Base-by-base conservation (phyloP, 2,329 filamentous ascomycete genomes). In the Clathrospora elynae region DNA sequence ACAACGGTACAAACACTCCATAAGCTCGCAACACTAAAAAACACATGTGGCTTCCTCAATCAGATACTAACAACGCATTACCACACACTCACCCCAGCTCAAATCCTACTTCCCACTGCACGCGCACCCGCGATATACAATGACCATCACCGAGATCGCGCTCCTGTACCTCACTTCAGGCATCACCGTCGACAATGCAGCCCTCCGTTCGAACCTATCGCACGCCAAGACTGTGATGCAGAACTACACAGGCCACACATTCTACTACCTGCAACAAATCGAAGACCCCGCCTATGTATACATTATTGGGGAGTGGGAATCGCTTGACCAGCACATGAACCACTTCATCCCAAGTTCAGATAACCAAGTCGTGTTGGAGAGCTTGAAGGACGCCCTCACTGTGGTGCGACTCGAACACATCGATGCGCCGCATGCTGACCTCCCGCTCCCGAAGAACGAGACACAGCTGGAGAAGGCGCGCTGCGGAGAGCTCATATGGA, bases 261-360 rank as follows among this genome's bases (percentile, higher is more conserved):
- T 75, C 29, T 60, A 67, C 40, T 71, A 69, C 51, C 66, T 72
- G 24, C 66, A 71, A 14, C 73, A 77, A 35, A 31, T 72, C n/a
- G 72, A 78, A 40, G 71, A 78, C 45, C 69, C 72, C 0, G 53
- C 61, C 0, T 45, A 48, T n/a, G 20, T 69, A 6, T 78, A 76
- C 55, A 65, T 78, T 9, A 35, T 78, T 6, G 75, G 74, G 6
- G 70, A 68, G 45, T 78, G 75, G 76, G 61, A 68, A 2, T 75
- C 71, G 3, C 53, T 74, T 3, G 59, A 58, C 1, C 64, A 71
- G 36, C 76, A 79, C 36, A 57, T 68, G 41, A 56, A 70, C 2
- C 58, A 67, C 1, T 78, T 75, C 62, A 70, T 78, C 4, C 68
- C 71, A 0, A 70, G 73, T 0, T 29, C 56, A 9, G 64, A 63